phyloP scores from a whole-genome alignment of 768 basidiomycete genomes.

The Mrakia blollopis region DNA sequence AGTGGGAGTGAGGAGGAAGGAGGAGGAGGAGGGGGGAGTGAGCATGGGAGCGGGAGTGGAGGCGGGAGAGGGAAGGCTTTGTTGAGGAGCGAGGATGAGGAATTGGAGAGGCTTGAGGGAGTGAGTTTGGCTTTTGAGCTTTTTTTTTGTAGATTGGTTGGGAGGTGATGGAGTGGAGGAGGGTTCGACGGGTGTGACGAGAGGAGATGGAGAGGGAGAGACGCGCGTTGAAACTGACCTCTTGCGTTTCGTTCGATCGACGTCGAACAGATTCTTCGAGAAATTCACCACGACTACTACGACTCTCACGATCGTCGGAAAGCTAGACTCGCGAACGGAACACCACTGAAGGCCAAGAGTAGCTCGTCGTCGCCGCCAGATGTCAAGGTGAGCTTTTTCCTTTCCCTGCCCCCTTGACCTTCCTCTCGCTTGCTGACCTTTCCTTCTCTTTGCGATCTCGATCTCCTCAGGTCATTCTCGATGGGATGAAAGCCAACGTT shows the following conservation, averaged over 20 bases:
- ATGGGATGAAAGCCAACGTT: conserved; percentile 65
- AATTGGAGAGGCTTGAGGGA: conserved; percentile 69
- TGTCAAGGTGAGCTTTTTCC: conserved; percentile 58
- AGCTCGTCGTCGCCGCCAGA: conserved; percentile 46
- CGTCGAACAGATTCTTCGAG: conserved; percentile 65
- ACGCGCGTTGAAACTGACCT: background rate
- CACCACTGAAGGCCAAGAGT: conserved; percentile 18
- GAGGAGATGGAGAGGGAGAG: no score
- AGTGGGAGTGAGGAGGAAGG: background rate
- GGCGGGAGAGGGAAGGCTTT: conserved; percentile 55
- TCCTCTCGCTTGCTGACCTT: background rate
- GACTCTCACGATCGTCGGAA: conserved; percentile 53
- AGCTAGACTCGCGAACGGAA: conserved; percentile 28
- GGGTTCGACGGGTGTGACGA: no score
- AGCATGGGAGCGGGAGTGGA: background rate
- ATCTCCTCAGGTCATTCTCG: conserved; percentile 68
- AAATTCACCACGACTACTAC: conserved; percentile 75
- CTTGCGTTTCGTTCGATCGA: background rate
- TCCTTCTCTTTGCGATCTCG: background rate
- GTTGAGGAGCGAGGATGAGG: conserved; percentile 78
- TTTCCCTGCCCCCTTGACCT: background rate
- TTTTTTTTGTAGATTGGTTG: no score
- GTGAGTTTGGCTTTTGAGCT: conserved; percentile 48
- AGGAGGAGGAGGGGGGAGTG: background rate
- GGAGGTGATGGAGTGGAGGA: background rate